Conservation (phyloP, 148 eudicot genomes). For the Beta vulgaris region DNA sequence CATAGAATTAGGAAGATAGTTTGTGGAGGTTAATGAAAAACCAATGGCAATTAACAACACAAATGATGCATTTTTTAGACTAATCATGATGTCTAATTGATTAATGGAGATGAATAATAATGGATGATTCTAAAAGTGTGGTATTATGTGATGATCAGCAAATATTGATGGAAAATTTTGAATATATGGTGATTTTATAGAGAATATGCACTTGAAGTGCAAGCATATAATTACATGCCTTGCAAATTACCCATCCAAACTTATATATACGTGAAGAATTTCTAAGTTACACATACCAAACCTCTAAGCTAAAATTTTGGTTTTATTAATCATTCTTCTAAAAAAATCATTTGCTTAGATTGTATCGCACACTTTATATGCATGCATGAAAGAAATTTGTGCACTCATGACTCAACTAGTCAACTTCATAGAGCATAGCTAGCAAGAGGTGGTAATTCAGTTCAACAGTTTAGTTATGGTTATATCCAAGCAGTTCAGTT, state of each 20-base stretch:
- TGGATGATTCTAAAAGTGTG: not conserved
- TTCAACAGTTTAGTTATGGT: no score
- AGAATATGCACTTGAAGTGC: constrained; percentile 63
- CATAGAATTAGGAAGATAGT: constrained; percentile 27
- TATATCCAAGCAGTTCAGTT: no score
- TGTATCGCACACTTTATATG: not conserved
- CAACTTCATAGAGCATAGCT: no score
- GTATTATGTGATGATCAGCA: not conserved
- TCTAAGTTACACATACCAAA: constrained; percentile 17
- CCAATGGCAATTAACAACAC: constrained; percentile 40
- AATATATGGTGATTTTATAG: not conserved
- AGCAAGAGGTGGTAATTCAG: no score
- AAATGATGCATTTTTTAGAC: constrained; percentile 28
- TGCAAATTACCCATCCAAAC: constrained; percentile 59
- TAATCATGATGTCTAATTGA: constrained; percentile 28
- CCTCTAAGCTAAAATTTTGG: not conserved
- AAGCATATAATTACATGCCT: constrained; percentile 65
- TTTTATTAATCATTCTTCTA: not conserved
- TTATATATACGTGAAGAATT: constrained; percentile 26
- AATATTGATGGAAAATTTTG: constrained; percentile 8
- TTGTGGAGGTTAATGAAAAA: constrained; percentile 43
- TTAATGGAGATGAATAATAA: not conserved
- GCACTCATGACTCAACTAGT: no score
- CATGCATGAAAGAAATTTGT: no score
- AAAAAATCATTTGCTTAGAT: no score